Evolutionary conservation across 2,329 filamentous ascomycete species (phyloP).

Genomic region (Fusarium sp.): DNA sequence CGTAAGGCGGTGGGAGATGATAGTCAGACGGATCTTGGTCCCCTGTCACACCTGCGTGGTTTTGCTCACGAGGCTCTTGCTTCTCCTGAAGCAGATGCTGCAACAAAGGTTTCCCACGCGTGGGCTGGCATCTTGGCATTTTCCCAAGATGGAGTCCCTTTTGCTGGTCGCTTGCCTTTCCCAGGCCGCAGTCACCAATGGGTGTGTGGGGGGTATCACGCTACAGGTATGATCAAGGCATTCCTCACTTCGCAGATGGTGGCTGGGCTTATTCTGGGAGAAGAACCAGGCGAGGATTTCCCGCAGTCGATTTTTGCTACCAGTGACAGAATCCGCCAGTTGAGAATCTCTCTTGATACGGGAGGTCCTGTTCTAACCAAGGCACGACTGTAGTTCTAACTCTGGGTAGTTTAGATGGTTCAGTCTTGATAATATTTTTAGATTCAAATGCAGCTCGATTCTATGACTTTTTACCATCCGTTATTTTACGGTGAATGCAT

Average conservation of each 20-base stretch:
- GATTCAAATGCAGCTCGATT: too few species aligned
- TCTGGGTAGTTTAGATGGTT: neutral
- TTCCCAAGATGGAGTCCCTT: conserved; percentile 14
- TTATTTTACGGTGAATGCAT: too few species aligned
- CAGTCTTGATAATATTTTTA: too few species aligned
- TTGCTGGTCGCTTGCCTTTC: conserved; percentile 10
- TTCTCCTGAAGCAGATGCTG: neutral
- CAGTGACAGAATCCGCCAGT: conserved; percentile 8
- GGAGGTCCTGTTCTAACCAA: neutral
- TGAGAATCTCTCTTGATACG: neutral
- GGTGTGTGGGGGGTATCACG: conserved; percentile 26
- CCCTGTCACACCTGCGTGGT: conserved; percentile 20
- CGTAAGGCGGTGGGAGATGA: conserved; percentile 30
- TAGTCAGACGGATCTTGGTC: conserved; percentile 15
- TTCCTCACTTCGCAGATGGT: neutral
- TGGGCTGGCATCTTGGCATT: conserved; percentile 37
- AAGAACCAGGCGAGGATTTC: neutral
- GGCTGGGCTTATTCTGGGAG: neutral
- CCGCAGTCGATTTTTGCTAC: neutral
- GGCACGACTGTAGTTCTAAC: neutral
- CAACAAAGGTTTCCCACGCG: neutral
- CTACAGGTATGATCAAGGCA: conserved; percentile 18
- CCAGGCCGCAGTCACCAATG: conserved; percentile 22
- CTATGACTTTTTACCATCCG: neutral
- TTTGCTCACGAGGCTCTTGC: neutral